Evolutionary conservation across 2,329 filamentous ascomycete species (phyloP).

Genomic region (Pseudocercospora cruenta): DNA sequence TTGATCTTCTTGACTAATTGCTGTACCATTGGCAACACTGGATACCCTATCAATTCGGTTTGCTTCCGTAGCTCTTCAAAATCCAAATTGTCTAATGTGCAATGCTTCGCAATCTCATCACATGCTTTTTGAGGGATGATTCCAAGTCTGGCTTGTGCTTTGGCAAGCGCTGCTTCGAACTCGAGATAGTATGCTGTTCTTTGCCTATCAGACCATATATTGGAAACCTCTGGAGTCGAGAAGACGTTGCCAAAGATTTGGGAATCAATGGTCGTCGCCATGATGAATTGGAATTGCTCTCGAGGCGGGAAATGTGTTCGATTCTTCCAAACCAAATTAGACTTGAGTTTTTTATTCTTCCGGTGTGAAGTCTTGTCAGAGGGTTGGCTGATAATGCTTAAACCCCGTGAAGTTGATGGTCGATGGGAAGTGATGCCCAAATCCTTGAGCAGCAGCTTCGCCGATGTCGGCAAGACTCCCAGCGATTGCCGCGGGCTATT

Average conservation of each 20-base stretch:
- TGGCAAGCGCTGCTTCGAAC: constrained; percentile 37
- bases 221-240: constrained; percentile 31
- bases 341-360: too few species aligned
- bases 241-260: constrained; percentile 37
- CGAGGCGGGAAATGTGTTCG: neutral
- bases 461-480: neutral
- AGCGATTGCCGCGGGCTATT: too few species aligned
- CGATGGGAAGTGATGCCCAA: neutral
- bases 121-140: constrained; percentile 38
- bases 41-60: constrained; percentile 36
- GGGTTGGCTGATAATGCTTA: neutral
- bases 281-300: constrained; percentile 13
- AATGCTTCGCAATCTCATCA: constrained; percentile 34
- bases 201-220: constrained; percentile 37
- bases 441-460: neutral
- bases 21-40: constrained; percentile 34
- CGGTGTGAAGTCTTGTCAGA: neutral
- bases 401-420: neutral
- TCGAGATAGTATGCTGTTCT: constrained; percentile 35
- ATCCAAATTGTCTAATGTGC: constrained; percentile 27
- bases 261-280: constrained; percentile 36
- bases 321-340: neutral
- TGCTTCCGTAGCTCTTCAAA: constrained; percentile 31
- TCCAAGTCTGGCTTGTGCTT: constrained; percentile 33
- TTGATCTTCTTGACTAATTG: constrained; percentile 36